Base-by-base conservation (phyloP, 805 yeast genomes). In the Lachancea quebecensis region DNA sequence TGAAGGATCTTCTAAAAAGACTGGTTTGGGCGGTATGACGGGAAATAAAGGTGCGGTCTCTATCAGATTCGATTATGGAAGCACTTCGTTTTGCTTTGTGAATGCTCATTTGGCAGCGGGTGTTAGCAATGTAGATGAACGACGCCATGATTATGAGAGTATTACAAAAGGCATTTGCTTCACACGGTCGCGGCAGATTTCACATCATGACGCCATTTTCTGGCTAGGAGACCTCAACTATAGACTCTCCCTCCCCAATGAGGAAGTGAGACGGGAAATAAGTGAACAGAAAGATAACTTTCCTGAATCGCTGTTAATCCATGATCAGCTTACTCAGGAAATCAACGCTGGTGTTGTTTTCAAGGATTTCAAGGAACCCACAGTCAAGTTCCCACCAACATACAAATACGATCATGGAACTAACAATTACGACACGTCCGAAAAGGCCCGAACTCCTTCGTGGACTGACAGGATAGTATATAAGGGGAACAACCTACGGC, bases 1-100 rank as follows among this genome's bases (percentile, higher is more conserved):
- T 4, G 90, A 89, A 54, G 97, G 97, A n/a, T 77, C 90, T n/a
- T 77, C 85, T 10, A 91, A 90, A 57, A 91, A 91, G 65, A 91
- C 98, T 0, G 99, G 98, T 0, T 70, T 93, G 44, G 96, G 97
- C 33, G 99, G 99, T 38, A 91, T 93, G 69, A 79, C 98, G 0
- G 99, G 97, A 14, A 91, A 93, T 62, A 91, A 91, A 64, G 99
- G 99, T 38, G 96, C 95, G 3, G 95, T 90, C 49, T 96, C 95
- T 0, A 87, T 93, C 12, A 74, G 96, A 49, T 85, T 91, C 65
- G 78, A 83, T 41, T 87, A 76, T 63, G 93, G 93, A 1, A 75
- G 80, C 29, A 83, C 96, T 0, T 72, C 84, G 1, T 82, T 89
- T 57, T 89, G 95, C 51, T 78, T 89, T 58, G 75, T 93, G 25